Percentiles rank a stretch among this genome's conserved stretches.
These are phyloP conservation scores for Vigna angularis DNA, from an alignment of 306 rosid genomes.

Conservation along the genomic window DNA sequence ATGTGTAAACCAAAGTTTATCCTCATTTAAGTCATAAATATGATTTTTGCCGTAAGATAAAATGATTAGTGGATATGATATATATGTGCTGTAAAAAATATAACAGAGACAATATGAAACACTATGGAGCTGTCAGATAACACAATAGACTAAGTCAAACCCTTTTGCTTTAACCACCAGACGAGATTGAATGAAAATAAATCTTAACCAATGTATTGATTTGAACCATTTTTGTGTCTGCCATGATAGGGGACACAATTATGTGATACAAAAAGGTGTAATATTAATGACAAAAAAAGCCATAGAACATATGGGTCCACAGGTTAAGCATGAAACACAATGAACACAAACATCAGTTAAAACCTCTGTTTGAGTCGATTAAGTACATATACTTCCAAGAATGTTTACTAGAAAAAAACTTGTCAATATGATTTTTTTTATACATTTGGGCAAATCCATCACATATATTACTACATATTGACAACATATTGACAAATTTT, in stretches of 20 bases:
- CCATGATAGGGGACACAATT: conserved; percentile 45
- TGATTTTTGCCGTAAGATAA: not conserved
- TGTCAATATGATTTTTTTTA: no score
- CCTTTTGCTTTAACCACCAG: conserved; percentile 27
- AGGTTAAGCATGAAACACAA: conserved; percentile 14
- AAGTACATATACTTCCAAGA: not conserved
- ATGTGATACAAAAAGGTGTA: conserved; percentile 42
- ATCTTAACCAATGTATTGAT: not conserved
- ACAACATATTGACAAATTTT: no score
- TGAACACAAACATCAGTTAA: not conserved
- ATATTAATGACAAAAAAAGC: conserved; percentile 26
- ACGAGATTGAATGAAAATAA: conserved; percentile 1
- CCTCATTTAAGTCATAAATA: not conserved
- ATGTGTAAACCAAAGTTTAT: not conserved
- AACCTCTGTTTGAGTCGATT: not conserved
- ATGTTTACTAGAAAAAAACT: not conserved
- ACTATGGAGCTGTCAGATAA: conserved; percentile 1
- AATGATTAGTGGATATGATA: not conserved
- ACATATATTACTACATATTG: no score
- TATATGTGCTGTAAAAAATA: not conserved
- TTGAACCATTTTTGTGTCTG: conserved; percentile 39
- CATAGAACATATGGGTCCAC: conserved; percentile 16
- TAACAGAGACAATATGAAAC: conserved; percentile 12
- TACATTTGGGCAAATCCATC: no score
- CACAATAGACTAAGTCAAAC: conserved; percentile 42